Percentiles rank a stretch among this genome's conserved stretches.
Evolutionary conservation across 2,329 filamentous ascomycete species (phyloP).

Genomic region (Fusarium clavum): DNA sequence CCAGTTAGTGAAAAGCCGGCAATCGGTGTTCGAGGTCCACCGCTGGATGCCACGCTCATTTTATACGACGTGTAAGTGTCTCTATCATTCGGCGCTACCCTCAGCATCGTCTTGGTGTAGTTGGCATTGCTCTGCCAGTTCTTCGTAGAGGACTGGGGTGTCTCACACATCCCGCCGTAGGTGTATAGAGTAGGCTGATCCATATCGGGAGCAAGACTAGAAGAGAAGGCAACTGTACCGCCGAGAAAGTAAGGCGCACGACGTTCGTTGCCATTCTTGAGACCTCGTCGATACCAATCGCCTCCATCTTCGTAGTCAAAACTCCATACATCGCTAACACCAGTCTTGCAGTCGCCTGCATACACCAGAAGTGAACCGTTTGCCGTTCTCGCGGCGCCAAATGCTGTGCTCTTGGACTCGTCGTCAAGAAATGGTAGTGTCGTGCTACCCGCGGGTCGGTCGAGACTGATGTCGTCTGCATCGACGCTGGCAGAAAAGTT

Average conservation of each 20-base stretch:
- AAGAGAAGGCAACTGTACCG: slow-evolving; percentile 74
- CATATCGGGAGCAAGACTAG: slow-evolving; percentile 63
- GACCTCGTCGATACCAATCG: slow-evolving; percentile 42
- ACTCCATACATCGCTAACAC: slow-evolving; percentile 72
- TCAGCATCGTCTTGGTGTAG: slow-evolving; percentile 85
- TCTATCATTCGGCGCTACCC: slow-evolving; percentile 62
- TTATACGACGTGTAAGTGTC: slow-evolving; percentile 49
- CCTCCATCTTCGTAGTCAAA: slow-evolving; percentile 55
- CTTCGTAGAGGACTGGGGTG: slow-evolving; percentile 49
- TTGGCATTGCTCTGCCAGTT: slow-evolving; percentile 75
- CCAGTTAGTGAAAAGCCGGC: slow-evolving; percentile 88
- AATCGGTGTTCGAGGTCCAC: slow-evolving; percentile 79
- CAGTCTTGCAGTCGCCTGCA: slow-evolving; percentile 75
- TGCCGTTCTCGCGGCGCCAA: slow-evolving; percentile 74
- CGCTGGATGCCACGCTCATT: slow-evolving; percentile 54
- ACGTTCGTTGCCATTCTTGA: slow-evolving; percentile 36
- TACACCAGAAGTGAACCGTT: slow-evolving; percentile 79
- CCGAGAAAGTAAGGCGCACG: slow-evolving; percentile 64
- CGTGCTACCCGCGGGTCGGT: slow-evolving; percentile 63
- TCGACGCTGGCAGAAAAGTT: slow-evolving; percentile 71
- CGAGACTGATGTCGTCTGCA: slow-evolving; percentile 56
- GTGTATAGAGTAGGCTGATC: slow-evolving; percentile 72
- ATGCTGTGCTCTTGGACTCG: slow-evolving; percentile 64
- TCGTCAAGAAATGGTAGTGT: slow-evolving; percentile 71
- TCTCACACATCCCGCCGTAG: slow-evolving; percentile 92